Evolutionary conservation across 306 rosid species (phyloP), one percentile per base, ranked within the genome.

Genomic region (Dicorynia guianensis): DNA sequence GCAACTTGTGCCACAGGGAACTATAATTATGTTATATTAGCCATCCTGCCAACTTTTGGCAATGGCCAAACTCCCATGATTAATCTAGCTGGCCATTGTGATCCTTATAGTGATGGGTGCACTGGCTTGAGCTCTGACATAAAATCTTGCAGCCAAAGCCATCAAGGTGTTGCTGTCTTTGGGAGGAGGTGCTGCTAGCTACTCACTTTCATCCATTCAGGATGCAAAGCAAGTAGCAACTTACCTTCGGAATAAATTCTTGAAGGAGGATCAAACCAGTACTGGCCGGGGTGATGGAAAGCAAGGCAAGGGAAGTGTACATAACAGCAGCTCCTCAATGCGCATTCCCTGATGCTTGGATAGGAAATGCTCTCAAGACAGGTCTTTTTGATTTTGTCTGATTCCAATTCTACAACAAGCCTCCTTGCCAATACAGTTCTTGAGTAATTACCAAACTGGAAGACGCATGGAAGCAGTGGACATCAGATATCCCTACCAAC

Each of bases 351-450:
- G 66, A 60, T 60, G 46, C 66, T 35, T 60, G 66, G 67, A n/a
- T 61, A 3, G 67, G 67, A 38, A 39, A 61, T 61, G 67, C 67
- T 47, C 20, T 61, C 7, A 36, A 38, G 67, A n/a, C 67, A 36
- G 67, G 67, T n/a, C 67, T 61, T 0, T 61, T 61, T 38, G 48
- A 61, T 11, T 7, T n/a, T 38, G 67, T 61, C 15, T 61, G 67
- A 48, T 48, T 61, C 33, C 67, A 38, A 61, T 61, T 61, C 48
- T 61, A 61, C 33, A 61, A 61, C 19, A 61, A 61, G 1, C 48
- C 67, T 61, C 48, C 67, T 15, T 61, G 67, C 30, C 67, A 61
- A n/a, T 38, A 61, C 30, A 38, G 4, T 38, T 61, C 47, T 36
- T 48, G 67, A 6, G 48, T 3, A 9, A 61, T 61, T 8, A 30